Evolutionary conservation across 2,329 filamentous ascomycete species (phyloP), one percentile per base, ranked within the genome.

Genomic region (Penicillium sp.): DNA sequence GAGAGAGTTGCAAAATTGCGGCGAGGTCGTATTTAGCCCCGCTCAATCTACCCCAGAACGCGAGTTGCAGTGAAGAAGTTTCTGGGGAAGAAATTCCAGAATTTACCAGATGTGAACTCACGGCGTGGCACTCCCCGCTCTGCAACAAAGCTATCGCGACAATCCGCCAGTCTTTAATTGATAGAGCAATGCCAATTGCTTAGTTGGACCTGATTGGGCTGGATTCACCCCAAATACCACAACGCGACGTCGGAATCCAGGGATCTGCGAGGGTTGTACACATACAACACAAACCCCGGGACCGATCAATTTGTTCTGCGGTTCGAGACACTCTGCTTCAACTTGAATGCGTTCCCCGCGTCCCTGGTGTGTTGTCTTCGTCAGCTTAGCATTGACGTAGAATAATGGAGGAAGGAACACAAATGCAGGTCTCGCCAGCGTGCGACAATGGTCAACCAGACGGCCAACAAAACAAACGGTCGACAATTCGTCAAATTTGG

Each of bases 401-500:
- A 21, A 52, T 31, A 5, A 59, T 59, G 57, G 52, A 57, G 34
- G 16, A 42, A 26, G 24, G 15, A 39, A 52, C 26, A 10, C 50
- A 34, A 10, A 34, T 42, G 26, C 49, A 52, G 44, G 26, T 57
- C 50, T 42, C 65, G 59, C 13, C 26, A 7, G 26, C 26, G 26
- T 9, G 54, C 58, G 50, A 47, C 62, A 9, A 28, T 56, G 60
- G 18, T 18, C 23, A 18, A 42, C 8, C 41, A 13, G 43, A 23
- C 10, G 23, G 16, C 2, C 48, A 50, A 12, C 42, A 49, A 29
- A 23, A 13, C 15, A 50, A 53, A 6, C 50, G 47, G 2, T 65
- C 64, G 13, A 47, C 47, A 12, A 13, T 59, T 12, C 54, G 60
- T 44, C 58, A 55, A 10, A 47, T 76, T 46, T 77, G 76, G 58